Conservation (phyloP, 345 rosid genomes). For the Pistacia atlantica region DNA sequence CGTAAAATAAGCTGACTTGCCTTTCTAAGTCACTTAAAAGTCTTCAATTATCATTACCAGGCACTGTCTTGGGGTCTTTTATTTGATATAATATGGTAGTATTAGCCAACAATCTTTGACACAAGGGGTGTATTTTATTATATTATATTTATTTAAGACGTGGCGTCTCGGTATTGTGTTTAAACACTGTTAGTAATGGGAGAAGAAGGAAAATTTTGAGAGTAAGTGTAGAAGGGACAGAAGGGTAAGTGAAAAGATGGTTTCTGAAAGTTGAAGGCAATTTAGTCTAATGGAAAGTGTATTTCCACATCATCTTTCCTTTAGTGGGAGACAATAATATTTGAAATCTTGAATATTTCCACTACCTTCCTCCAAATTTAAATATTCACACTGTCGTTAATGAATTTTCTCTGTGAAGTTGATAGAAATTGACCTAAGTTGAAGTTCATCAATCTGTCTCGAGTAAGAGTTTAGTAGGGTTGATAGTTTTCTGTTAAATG, state of each 20-base stretch:
- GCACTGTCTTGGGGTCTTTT: neutral
- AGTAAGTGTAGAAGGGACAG: conserved; percentile 1
- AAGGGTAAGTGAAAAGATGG: neutral
- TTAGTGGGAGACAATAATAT: conserved; percentile 13
- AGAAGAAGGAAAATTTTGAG: neutral
- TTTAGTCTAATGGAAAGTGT: conserved; percentile 16
- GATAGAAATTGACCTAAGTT: conserved; percentile 1
- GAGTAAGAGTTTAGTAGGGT: too few species aligned
- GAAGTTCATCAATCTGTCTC: neutral
- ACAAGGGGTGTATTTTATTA: neutral
- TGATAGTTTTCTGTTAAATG: neutral
- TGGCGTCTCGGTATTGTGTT: conserved; percentile 22
- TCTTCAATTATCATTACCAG: neutral
- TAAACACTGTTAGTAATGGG: conserved; percentile 13
- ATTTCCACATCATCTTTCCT: conserved; percentile 21
- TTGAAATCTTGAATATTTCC: neutral
- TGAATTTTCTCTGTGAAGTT: neutral
- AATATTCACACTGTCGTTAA: neutral
- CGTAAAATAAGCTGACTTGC: neutral
- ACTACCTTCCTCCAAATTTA: neutral
- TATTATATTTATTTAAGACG: conserved; percentile 19
- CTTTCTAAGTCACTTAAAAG: neutral
- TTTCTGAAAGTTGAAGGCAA: neutral
- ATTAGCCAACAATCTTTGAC: conserved; percentile 6
- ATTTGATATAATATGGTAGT: neutral